A percentile compares a stretch with the other conserved stretches of the same genome.
These are phyloP conservation scores for Podaxis sp. DNA, from an alignment of 768 basidiomycete species.

Conservation along the genomic window DNA sequence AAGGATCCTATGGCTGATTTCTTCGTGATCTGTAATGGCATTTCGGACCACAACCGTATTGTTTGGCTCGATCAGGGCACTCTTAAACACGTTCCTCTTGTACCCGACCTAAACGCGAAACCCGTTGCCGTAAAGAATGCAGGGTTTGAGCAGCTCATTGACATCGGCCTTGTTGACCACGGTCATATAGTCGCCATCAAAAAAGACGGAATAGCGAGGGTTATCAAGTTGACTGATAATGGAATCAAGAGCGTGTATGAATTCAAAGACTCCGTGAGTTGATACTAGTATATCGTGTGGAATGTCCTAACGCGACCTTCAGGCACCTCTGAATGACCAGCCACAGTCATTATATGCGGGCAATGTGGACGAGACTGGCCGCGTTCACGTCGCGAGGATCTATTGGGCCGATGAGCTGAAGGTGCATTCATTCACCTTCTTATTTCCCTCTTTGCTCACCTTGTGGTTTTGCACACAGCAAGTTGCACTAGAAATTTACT, in stretches of 20 bases:
- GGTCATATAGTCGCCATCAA: conserved; percentile 61
- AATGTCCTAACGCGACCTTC: neutral
- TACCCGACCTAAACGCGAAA: conserved; percentile 47
- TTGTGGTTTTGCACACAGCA: conserved; percentile 19
- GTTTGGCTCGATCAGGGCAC: conserved; percentile 52
- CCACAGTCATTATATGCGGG: conserved; percentile 56
- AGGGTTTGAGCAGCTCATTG: conserved; percentile 49
- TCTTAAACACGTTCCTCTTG: conserved; percentile 47
- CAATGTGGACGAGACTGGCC: conserved; percentile 43
- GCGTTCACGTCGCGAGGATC: conserved; percentile 54
- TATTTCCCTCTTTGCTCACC: neutral
- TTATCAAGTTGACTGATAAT: conserved; percentile 47
- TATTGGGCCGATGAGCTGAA: conserved; percentile 58
- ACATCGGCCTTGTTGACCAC: conserved; percentile 51
- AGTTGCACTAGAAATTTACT: conserved; percentile 44
- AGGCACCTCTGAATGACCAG: conserved; percentile 39
- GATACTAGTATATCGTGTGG: neutral
- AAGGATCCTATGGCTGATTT: conserved; percentile 27
- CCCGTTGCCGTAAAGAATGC: conserved; percentile 36
- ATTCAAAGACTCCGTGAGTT: conserved; percentile 51
- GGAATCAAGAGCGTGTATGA: conserved; percentile 43
- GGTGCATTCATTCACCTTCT: conserved; percentile 31
- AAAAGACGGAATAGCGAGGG: conserved; percentile 49
- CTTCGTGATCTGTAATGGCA: conserved; percentile 20
- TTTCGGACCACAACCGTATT: conserved; percentile 26